Evolutionary conservation across 2,329 filamentous ascomycete genomes (phyloP).

Genomic region (Penicillium polonicum): DNA sequence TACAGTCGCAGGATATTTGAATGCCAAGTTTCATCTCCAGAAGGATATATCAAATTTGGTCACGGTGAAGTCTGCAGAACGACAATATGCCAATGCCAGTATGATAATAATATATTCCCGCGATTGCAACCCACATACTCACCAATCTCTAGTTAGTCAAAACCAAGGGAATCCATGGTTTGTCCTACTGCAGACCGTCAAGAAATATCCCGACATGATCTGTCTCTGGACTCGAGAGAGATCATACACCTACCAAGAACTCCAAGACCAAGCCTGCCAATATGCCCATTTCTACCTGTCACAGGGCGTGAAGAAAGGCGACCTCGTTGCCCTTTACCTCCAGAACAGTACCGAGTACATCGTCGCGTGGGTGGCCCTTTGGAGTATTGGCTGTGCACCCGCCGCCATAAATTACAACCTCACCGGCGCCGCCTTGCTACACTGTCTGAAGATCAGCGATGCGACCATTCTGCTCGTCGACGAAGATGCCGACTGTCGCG

Average conservation of each 20-base stretch:
- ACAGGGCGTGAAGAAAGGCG: conserved; percentile 57
- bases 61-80: conserved; percentile 43
- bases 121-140: background rate
- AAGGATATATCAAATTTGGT: conserved; percentile 59
- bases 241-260: conserved; percentile 59
- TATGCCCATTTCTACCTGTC: conserved; percentile 63
- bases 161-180: conserved; percentile 64
- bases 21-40: conserved; percentile 66
- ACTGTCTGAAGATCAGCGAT: conserved; percentile 61
- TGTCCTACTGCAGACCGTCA: conserved; percentile 59
- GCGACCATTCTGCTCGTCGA: conserved; percentile 61
- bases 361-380: conserved; percentile 63
- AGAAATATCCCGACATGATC: conserved; percentile 52
- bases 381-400: conserved; percentile 66
- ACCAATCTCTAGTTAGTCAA: conserved; percentile 43
- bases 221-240: conserved; percentile 67
- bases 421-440: conserved; percentile 61
- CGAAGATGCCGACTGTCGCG: conserved; percentile 53
- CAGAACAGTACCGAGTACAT: conserved; percentile 67
- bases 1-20: conserved; percentile 40
- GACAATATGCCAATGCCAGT: conserved; percentile 53
- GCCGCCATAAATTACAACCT: conserved; percentile 72
- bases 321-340: conserved; percentile 66
- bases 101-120: conserved; percentile 3
- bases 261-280: conserved; percentile 57